Conservation (phyloP, 2,329 filamentous ascomycete genomes). For the Talaromyces rugulosus region DNA sequence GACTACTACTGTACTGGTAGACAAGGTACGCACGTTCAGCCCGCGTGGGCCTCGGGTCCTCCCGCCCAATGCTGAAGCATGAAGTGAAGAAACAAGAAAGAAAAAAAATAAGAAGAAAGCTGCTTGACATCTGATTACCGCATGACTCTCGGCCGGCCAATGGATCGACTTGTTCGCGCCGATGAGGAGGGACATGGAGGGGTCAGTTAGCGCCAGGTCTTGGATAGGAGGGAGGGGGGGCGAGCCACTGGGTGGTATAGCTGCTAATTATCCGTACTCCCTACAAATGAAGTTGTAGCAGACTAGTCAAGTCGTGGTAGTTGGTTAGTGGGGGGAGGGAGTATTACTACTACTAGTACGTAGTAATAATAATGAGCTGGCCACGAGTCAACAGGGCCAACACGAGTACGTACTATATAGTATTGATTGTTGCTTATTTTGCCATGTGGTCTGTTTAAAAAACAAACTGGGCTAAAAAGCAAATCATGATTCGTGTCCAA, state of each 20-base stretch:
- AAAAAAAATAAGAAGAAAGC: not conserved
- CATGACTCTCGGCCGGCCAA: not conserved
- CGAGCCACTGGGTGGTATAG: not conserved
- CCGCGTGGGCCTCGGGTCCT: not conserved
- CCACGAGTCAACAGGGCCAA: not conserved
- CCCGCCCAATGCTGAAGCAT: not conserved
- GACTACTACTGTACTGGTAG: not conserved
- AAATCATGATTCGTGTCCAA: too few relatives aligned
- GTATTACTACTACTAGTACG: not conserved
- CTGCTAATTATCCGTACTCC: not conserved
- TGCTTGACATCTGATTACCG: not conserved
- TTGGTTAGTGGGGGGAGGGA: not conserved
- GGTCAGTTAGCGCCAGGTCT: not conserved
- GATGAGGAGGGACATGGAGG: not conserved
- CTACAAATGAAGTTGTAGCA: not conserved
- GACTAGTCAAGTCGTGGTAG: not conserved
- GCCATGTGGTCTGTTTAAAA: not conserved
- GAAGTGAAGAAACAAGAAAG: not conserved
- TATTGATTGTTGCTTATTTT: not conserved
- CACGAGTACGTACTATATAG: not conserved
- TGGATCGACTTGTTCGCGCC: not conserved
- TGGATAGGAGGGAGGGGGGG: not conserved
- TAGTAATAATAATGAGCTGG: not conserved
- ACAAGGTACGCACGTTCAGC: not conserved
- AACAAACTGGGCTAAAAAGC: not conserved